Conservation (phyloP, 2,329 filamentous ascomycete species). For the Aspergillus ochraceus region DNA sequence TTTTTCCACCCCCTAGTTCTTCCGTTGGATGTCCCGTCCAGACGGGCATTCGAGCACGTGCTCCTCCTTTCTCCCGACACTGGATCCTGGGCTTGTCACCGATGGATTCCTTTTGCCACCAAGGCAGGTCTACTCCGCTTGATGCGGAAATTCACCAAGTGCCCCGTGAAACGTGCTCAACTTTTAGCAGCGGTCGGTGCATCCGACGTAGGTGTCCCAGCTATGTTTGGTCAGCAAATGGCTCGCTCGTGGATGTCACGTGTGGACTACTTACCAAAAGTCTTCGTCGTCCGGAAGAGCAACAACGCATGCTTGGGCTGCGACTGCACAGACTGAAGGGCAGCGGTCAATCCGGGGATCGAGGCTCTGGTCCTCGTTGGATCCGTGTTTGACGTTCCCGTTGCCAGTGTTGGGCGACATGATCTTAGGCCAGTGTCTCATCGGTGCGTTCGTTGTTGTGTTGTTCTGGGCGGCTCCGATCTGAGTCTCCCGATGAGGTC, state of each 20-base stretch:
- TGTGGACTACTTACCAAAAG: slow-evolving; percentile 23
- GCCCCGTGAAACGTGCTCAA: neutral
- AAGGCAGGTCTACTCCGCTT: no score
- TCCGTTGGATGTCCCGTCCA: slow-evolving; percentile 1
- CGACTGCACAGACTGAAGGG: slow-evolving; percentile 25
- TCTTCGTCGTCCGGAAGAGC: slow-evolving; percentile 26
- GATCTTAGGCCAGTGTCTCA: slow-evolving; percentile 1
- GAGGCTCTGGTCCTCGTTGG: neutral
- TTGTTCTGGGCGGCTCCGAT: neutral
- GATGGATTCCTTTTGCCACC: neutral
- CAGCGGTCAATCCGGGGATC: slow-evolving; percentile 9
- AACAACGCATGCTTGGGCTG: slow-evolving; percentile 24
- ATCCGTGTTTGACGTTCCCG: neutral
- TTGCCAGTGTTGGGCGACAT: neutral
- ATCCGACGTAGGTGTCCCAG: slow-evolving; percentile 20
- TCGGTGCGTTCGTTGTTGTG: neutral
- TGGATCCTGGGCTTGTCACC: slow-evolving; percentile 4
- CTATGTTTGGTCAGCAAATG: slow-evolving; percentile 7
- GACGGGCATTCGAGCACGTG: slow-evolving; percentile 17
- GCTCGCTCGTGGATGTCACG: neutral
- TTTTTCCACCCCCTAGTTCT: neutral
- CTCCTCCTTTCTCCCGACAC: slow-evolving; percentile 5
- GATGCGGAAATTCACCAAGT: no score
- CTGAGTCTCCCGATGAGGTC: neutral
- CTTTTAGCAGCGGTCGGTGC: slow-evolving; percentile 18